These are phyloP conservation scores for Coelastrella sp. DNA, from an alignment of 139 green algal species.

Conservation along the genomic window DNA sequence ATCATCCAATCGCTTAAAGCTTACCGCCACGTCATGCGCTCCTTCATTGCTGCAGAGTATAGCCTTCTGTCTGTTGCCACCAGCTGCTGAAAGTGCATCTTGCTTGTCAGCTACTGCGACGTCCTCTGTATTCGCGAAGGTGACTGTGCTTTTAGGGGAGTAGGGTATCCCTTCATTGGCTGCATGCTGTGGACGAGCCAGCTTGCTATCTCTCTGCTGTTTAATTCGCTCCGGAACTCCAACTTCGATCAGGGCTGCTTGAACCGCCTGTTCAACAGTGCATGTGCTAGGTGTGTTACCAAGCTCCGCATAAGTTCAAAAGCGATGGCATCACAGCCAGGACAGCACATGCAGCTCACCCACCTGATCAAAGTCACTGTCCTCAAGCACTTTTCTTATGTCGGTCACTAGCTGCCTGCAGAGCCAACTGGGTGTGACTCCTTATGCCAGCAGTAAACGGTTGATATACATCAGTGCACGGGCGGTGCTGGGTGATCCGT, in stretches of 20 bases:
- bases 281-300: too few relatives aligned
- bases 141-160: constrained; percentile 25
- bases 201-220: not conserved
- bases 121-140: not conserved
- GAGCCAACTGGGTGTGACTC: not conserved
- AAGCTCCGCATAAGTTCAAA: too few relatives aligned
- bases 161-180: not conserved
- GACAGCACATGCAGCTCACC: not conserved
- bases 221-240: constrained; percentile 2
- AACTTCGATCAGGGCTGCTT: not conserved
- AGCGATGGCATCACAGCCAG: too few relatives aligned
- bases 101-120: not conserved
- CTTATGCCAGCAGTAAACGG: too few relatives aligned
- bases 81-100: not conserved
- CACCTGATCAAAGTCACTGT: not conserved
- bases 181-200: not conserved
- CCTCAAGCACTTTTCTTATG: not conserved
- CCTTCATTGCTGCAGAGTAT: too few relatives aligned
- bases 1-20: too few relatives aligned
- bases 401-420: constrained; percentile 26
- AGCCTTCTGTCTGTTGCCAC: too few relatives aligned
- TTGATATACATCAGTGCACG: too few relatives aligned
- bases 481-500: too few relatives aligned
- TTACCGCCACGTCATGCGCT: too few relatives aligned
- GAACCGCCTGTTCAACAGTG: too few relatives aligned